Conservation (phyloP, 2,329 filamentous ascomycete species). For the Akanthomyces uredinophilus region DNA sequence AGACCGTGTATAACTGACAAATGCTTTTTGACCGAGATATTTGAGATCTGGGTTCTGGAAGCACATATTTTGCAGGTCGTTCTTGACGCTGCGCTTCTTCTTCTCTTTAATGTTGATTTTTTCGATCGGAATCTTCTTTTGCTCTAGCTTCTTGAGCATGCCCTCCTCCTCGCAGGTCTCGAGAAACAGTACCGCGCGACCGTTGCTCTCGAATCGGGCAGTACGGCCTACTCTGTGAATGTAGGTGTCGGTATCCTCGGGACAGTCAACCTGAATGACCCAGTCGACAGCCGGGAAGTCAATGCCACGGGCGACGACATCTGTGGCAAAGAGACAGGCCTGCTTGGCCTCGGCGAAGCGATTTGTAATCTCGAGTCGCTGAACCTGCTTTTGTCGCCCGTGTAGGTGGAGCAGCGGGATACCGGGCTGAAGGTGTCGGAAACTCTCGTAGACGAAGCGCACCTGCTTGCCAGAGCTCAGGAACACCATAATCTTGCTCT, state of each 20-base stretch:
- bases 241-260: constrained; percentile 94
- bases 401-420: constrained; percentile 89
- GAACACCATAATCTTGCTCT: constrained; percentile 93
- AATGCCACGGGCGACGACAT: constrained; percentile 87
- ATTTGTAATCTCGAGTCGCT: constrained; percentile 79
- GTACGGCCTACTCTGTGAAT: constrained; percentile 94
- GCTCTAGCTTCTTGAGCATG: constrained; percentile 80
- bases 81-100: constrained; percentile 81
- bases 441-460: constrained; percentile 88
- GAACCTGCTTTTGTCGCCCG: constrained; percentile 87
- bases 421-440: constrained; percentile 89
- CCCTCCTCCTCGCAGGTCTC: constrained; percentile 88
- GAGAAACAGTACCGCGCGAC: constrained; percentile 83
- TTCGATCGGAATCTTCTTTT: constrained; percentile 85
- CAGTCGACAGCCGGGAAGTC: constrained; percentile 97
- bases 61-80: constrained; percentile 87
- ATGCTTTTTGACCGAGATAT: constrained; percentile 93
- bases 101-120: constrained; percentile 81
- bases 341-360: constrained; percentile 77
- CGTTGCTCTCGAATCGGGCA: constrained; percentile 84
- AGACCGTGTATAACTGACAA: constrained; percentile 82
- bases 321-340: constrained; percentile 88
- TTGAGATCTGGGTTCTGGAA: constrained; percentile 93
- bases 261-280: constrained; percentile 97
- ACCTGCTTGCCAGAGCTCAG: constrained; percentile 95